A percentile compares a stretch with the other conserved stretches of the same genome.
Evolutionary conservation across 192 early-diverging fungal species (phyloP).

Genomic region (Linnemannia elongata): DNA sequence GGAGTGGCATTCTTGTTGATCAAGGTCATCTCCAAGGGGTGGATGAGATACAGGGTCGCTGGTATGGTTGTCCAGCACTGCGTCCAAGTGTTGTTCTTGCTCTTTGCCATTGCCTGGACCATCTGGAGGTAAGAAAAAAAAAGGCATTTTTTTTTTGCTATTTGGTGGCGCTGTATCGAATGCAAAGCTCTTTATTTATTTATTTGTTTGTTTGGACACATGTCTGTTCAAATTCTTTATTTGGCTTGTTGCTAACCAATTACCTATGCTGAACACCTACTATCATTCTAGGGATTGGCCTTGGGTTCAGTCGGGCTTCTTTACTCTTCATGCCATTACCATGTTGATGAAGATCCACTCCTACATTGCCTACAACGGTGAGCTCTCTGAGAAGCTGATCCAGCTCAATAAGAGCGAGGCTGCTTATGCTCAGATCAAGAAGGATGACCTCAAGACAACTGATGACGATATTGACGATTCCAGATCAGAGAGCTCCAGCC

Average conservation of each 20-base stretch:
- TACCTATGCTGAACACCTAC: neutral
- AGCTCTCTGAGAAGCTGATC: conserved; percentile 67
- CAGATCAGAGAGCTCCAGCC: neutral
- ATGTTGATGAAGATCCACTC: conserved; percentile 98
- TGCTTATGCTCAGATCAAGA: conserved; percentile 48
- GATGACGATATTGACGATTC: conserved; percentile 17
- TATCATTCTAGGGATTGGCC: conserved; percentile 77
- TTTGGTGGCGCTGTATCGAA: conserved; percentile 15
- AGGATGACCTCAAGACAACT: conserved; percentile 16
- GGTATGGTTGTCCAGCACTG: conserved; percentile 72
- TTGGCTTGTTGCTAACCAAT: conserved; percentile 53
- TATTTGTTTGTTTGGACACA: neutral
- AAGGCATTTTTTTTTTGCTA: neutral
- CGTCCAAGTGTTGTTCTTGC: conserved; percentile 71
- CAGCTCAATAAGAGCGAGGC: conserved; percentile 54
- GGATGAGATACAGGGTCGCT: conserved; percentile 62
- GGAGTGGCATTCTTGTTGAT: conserved; percentile 73
- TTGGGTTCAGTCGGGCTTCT: conserved; percentile 92
- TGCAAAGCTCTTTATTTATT: neutral
- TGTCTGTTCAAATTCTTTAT: conserved; percentile 41
- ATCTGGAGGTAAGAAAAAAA: conserved; percentile 60
- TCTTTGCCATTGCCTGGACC: conserved; percentile 70
- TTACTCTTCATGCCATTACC: conserved; percentile 87
- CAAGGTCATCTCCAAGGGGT: conserved; percentile 65
- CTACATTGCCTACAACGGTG: conserved; percentile 87